Evolutionary conservation across 106 monocot genomes (phyloP), one percentile per base, ranked within the genome.

Genomic region (Vanilla planifolia): DNA sequence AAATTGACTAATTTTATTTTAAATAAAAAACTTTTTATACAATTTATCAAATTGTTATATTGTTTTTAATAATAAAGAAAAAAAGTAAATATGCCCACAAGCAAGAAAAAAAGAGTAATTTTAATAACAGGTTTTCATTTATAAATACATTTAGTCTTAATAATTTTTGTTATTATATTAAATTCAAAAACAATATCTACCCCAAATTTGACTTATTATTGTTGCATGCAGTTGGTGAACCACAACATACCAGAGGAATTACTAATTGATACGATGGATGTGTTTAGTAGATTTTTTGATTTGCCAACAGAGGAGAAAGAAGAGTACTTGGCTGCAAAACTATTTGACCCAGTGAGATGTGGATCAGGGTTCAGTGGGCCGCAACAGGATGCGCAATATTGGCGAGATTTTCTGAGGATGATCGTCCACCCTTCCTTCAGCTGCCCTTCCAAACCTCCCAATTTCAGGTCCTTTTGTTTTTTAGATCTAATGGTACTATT

Each of bases 331-430:
- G 64, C 44, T 2, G 35, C 19, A 9, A 55, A 71, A 27, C 60
- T 72, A 20, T 20, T 80, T 60, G 74, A 78, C 59, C 80, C 83
- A 4, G 71, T 92, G 21, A 37, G 83, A 22, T 67, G 63, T 27
- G 92, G 92, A 9, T 84, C 87, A 3, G 75, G 92, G 72, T 80
- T 80, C 71, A 78, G 80, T 21, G 17, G 33, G 34, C 24, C 60
- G 10, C 33, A 52, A 11, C 75, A 43, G 34, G 88, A 88, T 22
- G 67, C 65, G 16, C 78, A 53, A 55, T 81, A 33, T 33, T 84
- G 80, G 88, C 84, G 92, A 64, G 80, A 88, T 63, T 88, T 69
- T 47, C 52, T 76, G 15, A 92, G 86, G 70, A 22, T 92, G 6
- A 13, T 76, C 19, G 71, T 78, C 15, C 73, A 84, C 45, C 92